Base-by-base conservation (phyloP, 768 basidiomycete species). In the Boletus rex-veris region DNA sequence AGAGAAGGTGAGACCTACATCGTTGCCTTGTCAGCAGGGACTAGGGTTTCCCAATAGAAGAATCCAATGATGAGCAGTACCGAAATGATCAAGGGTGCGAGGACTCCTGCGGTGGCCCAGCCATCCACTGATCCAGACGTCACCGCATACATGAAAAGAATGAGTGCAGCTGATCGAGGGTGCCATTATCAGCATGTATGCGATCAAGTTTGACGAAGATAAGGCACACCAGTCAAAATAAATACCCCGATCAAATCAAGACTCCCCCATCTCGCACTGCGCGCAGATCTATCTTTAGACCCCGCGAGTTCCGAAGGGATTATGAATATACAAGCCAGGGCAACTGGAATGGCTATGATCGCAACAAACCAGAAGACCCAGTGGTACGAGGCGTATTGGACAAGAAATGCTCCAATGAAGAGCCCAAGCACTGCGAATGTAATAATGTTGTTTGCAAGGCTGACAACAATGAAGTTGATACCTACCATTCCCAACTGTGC, bases 361-460 rank as follows among this genome's bases (percentile, higher is more conserved):
- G 75, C 72, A 33, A 73, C 66, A 55, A 77, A 72, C 62, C 75
- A 80, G 60, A 83, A 82, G 18, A 81, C 72, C 80, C 80, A 81
- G 24, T 63, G 72, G 69, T 75, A 82, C 8, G 74, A 72, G 3
- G 67, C 66, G 26, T 65, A 74, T 37, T 68, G 57, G 3, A 75
- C 73, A 41, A 80, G 69, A 14, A 75, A 18, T 2, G 77, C 78
- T 9, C 79, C 79, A 14, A 78, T 69, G 26, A 77, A 49, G 16
- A 77, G 60, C 1, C 77, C 77, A 40, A 74, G 54, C 4, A 76
- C 75, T 78, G 44, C 15, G 39, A 14, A 19, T 15, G 33, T 50
- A 21, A 53, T 12, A 26, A 37, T 16, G 28, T 31, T 31, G 0
- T 37, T 48, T 21, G 10, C 9, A 33, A 28, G 8, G 7, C 12